These are phyloP conservation scores for Gossypium arboreum DNA, from an alignment of 345 rosid species.

Conservation along the genomic window DNA sequence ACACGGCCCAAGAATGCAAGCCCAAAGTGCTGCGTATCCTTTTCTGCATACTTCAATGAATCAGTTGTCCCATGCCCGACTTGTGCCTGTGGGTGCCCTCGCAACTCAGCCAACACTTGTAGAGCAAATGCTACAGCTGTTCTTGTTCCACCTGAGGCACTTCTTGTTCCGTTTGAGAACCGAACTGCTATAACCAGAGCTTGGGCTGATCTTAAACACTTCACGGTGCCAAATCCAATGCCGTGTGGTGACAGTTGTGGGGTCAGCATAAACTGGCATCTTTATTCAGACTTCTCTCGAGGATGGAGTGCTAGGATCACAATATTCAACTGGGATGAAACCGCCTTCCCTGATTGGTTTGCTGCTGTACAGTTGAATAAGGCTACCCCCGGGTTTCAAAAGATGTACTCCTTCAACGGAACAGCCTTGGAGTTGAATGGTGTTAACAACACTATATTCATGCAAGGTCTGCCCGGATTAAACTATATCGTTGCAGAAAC, in stretches of 20 bases:
- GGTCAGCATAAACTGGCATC: constrained; percentile 89
- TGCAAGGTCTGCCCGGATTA: constrained; percentile 78
- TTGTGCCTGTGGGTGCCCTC: constrained; percentile 89
- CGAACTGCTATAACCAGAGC: constrained; percentile 52
- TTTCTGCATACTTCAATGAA: constrained; percentile 87
- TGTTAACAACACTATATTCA: constrained; percentile 54
- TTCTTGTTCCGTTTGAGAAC: constrained; percentile 81
- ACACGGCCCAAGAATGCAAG: constrained; percentile 58
- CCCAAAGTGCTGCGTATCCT: constrained; percentile 85
- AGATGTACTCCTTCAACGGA: constrained; percentile 79
- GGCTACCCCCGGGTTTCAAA: constrained; percentile 71
- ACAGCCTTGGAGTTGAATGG: constrained; percentile 36
- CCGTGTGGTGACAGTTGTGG: constrained; percentile 95
- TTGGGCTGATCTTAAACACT: constrained; percentile 69
- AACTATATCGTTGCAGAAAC: constrained; percentile 74
- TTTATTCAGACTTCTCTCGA: constrained; percentile 58
- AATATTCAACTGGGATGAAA: constrained; percentile 87
- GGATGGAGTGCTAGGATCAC: constrained; percentile 94
- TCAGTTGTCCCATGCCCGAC: constrained; percentile 76
- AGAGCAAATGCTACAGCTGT: constrained; percentile 64
- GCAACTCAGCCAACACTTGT: constrained; percentile 49
- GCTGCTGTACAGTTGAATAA: constrained; percentile 61
- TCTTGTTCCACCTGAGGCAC: constrained; percentile 78
- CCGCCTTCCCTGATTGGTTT: constrained; percentile 79
- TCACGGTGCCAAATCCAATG: constrained; percentile 57